phyloP scores from a whole-genome alignment of 768 basidiomycete species.

The Phanerochaete carnosa region DNA sequence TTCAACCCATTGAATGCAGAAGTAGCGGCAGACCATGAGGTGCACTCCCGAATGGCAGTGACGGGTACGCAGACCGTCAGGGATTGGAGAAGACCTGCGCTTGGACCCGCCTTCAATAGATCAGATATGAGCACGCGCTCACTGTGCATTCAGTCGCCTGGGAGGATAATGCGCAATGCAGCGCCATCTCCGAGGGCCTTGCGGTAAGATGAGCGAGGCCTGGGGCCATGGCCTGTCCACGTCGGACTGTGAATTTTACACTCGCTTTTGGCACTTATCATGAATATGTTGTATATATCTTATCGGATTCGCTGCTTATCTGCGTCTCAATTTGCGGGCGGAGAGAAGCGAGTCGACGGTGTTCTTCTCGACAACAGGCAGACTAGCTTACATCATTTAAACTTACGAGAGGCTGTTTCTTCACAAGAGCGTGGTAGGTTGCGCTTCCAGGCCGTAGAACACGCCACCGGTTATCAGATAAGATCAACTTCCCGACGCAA shows the following conservation, averaged over 20 bases:
- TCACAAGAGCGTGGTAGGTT: slow-evolving; percentile 10
- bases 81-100: background rate
- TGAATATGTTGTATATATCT: background rate
- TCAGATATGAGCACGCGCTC: background rate
- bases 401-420: background rate
- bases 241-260: slow-evolving; percentile 7
- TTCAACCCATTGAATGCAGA: background rate
- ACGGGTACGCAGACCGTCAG: background rate
- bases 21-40: background rate
- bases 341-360: background rate
- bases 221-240: background rate
- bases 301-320: background rate
- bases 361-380: background rate
- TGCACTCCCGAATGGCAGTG: background rate
- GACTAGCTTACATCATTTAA: background rate
- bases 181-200: background rate
- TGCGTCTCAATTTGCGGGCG: background rate
- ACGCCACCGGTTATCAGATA: slow-evolving; percentile 14
- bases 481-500: slow-evolving; percentile 1
- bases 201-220: too few species aligned
- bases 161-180: background rate
- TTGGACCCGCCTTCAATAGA: too few species aligned
- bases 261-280: background rate
- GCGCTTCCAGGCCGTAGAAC: background rate
- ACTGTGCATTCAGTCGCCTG: background rate